These are phyloP conservation scores for Backusella morwellensis DNA, from an alignment of 192 early-diverging fungal genomes.

Conservation along the genomic window DNA sequence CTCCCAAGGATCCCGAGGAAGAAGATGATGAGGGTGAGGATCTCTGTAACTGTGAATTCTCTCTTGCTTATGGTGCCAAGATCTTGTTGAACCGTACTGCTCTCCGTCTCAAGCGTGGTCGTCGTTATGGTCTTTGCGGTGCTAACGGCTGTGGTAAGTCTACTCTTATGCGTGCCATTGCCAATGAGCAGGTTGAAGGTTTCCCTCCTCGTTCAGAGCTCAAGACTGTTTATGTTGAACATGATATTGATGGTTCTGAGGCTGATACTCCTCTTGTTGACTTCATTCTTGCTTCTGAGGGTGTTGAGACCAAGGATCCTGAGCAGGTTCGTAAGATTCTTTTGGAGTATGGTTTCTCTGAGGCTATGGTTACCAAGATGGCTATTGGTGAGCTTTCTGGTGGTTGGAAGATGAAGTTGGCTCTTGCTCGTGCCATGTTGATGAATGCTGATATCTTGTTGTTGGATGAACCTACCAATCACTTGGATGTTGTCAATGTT, in stretches of 20 bases:
- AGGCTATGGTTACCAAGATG: conserved; percentile 56
- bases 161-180: conserved; percentile 85
- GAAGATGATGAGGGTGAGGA: conserved; percentile 56
- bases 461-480: conserved; percentile 86
- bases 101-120: conserved; percentile 68
- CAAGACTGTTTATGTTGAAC: conserved; percentile 79
- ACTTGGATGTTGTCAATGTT: conserved; percentile 71
- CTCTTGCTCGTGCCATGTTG: conserved; percentile 84
- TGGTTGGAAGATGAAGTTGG: conserved; percentile 91
- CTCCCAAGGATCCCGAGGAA: conserved; percentile 33
- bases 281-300: conserved; percentile 60
- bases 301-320: conserved; percentile 56
- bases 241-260: conserved; percentile 72
- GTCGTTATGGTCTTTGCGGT: conserved; percentile 81
- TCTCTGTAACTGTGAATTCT: conserved; percentile 77
- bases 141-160: conserved; percentile 86
- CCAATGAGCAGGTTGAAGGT: conserved; percentile 76
- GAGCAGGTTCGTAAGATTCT: conserved; percentile 49
- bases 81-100: conserved; percentile 71
- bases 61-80: conserved; percentile 83
- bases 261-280: conserved; percentile 68
- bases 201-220: conserved; percentile 76
- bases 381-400: conserved; percentile 75
- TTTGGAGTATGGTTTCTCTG: conserved; percentile 66
- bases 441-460: conserved; percentile 82